Percentiles rank a stretch among this genome's conserved stretches.
These are phyloP conservation scores for Pseudogymnoascus sp. DNA, from an alignment of 2,329 filamentous ascomycete genomes.

Conservation along the genomic window DNA sequence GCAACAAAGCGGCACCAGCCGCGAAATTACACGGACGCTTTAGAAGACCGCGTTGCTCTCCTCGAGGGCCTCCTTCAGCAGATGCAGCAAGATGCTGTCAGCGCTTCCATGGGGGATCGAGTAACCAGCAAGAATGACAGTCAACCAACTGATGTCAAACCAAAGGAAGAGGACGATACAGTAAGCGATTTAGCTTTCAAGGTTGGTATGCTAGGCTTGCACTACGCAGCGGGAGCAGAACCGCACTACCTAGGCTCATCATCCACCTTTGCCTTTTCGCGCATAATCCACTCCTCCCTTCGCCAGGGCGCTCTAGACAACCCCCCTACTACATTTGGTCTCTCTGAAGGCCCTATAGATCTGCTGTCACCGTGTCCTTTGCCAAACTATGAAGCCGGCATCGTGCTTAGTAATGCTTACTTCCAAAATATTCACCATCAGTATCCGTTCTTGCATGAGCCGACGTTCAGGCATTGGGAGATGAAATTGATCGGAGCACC, in stretches of 20 bases:
- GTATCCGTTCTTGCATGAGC: constrained; percentile 22
- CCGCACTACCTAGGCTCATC: constrained; percentile 32
- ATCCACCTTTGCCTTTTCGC: constrained; percentile 28
- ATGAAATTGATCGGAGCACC: neutral
- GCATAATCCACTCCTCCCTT: constrained; percentile 21
- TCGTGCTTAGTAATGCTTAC: constrained; percentile 16
- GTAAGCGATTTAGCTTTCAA: constrained; percentile 22
- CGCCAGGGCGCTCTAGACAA: neutral
- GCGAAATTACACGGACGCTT: constrained; percentile 9
- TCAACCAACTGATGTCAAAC: too few species aligned
- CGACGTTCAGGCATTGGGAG: constrained; percentile 20
- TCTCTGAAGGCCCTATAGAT: neutral
- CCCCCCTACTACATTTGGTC: neutral
- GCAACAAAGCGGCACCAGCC: constrained; percentile 4
- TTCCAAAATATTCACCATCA: constrained; percentile 21
- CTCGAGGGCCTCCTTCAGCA: constrained; percentile 10
- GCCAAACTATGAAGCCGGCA: neutral
- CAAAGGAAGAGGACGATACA: neutral
- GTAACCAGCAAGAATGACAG: neutral
- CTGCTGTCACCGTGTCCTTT: neutral
- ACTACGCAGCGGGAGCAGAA: constrained; percentile 26
- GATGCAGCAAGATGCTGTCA: neutral
- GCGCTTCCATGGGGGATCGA: neutral
- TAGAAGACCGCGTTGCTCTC: constrained; percentile 12
- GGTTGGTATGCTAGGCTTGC: constrained; percentile 27